Percentiles rank a stretch among this genome's conserved stretches.
These are phyloP conservation scores for Thalassia testudinum DNA, from an alignment of 116 monocot species.

Conservation along the genomic window DNA sequence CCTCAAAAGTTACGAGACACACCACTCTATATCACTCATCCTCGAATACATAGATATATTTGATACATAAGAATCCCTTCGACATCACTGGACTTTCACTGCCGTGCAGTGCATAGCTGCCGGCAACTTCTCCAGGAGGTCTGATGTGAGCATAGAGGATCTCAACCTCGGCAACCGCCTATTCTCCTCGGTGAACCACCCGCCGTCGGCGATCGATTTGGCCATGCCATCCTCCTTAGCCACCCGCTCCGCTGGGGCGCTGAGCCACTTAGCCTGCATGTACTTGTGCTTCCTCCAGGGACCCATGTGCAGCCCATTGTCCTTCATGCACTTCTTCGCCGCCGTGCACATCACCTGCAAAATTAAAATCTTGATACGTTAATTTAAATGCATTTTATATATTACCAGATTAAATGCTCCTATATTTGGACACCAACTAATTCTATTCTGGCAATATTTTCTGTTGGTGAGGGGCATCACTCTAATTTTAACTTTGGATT, in stretches of 20 bases:
- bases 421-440: too few relatives aligned
- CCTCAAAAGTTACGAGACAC: too few relatives aligned
- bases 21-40: too few relatives aligned
- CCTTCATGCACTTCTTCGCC: slow-evolving; percentile 88
- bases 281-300: slow-evolving; percentile 97
- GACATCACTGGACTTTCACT: too few relatives aligned
- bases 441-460: too few relatives aligned
- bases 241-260: slow-evolving; percentile 25
- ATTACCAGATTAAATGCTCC: too few relatives aligned
- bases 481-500: too few relatives aligned
- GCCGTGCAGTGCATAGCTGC: slow-evolving; percentile 6
- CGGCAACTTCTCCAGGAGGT: slow-evolving; percentile 13
- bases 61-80: too few relatives aligned
- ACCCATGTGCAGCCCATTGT: slow-evolving; percentile 86
- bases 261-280: slow-evolving; percentile 83
- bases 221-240: not conserved
- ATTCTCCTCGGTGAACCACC: not conserved
- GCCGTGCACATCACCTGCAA: slow-evolving; percentile 58
- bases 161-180: not conserved
- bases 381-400: too few relatives aligned
- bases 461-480: too few relatives aligned
- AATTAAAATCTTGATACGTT: too few relatives aligned
- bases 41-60: too few relatives aligned
- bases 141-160: slow-evolving; percentile 17
- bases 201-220: not conserved